Evolutionary conservation across 2,329 filamentous ascomycete species (phyloP).

Genomic region (Achaetomium macrosporum): DNA sequence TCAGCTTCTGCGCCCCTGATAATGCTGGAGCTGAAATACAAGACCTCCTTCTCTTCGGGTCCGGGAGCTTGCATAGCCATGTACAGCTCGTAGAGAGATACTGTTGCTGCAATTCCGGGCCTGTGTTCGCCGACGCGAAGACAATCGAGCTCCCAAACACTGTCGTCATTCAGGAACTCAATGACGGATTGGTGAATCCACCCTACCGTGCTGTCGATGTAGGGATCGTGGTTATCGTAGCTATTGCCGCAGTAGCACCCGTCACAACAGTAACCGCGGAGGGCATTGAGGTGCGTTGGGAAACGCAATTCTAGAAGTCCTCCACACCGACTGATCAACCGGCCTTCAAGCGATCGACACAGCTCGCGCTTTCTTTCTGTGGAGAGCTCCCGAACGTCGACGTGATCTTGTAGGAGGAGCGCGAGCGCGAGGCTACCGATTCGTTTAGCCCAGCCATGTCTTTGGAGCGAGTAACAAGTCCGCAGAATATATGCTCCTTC

Average conservation of each 20-base stretch:
- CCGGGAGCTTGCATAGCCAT: background rate
- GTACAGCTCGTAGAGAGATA: background rate
- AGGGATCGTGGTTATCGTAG: background rate
- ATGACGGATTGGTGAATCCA: slow-evolving; percentile 13
- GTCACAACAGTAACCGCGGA: background rate
- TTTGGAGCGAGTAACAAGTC: background rate
- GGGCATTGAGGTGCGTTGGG: too few relatives aligned
- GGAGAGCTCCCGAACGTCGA: background rate
- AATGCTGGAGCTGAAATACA: background rate
- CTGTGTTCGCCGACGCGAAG: background rate
- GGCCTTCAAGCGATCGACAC: background rate
- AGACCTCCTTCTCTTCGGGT: background rate
- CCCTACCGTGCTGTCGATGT: background rate
- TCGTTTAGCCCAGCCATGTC: too few relatives aligned
- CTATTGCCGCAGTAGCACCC: background rate
- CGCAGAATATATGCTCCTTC: slow-evolving; percentile 3
- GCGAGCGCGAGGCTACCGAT: background rate
- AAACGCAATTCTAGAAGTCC: slow-evolving; percentile 5
- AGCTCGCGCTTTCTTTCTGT: background rate
- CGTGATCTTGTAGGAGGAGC: background rate
- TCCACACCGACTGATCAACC: slow-evolving; percentile 14
- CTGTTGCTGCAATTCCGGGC: background rate
- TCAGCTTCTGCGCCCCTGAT: background rate
- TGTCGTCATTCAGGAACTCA: slow-evolving; percentile 7
- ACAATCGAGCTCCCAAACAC: slow-evolving; percentile 1